A percentile compares a stretch with the other conserved stretches of the same genome.
Conservation (phyloP, 768 basidiomycete genomes). For the Clitopilus hobsonii region DNA sequence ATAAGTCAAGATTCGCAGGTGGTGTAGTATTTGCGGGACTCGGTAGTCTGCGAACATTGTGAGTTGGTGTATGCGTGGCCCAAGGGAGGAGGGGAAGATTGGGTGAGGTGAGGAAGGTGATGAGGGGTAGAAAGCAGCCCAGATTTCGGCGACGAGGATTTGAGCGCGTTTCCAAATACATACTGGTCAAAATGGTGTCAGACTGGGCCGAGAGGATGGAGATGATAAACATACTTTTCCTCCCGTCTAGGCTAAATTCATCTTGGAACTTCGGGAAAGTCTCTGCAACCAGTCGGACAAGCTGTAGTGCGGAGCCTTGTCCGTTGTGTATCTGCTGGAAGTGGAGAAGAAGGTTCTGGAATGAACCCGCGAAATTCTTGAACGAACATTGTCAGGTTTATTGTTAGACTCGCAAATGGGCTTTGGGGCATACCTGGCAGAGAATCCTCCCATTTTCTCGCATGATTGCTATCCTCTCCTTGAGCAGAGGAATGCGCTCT, state of each 20-base stretch:
- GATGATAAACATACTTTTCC: conserved; percentile 33
- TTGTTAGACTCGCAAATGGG: background rate
- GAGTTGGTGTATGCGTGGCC: conserved; percentile 61
- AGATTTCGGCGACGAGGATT: conserved; percentile 86
- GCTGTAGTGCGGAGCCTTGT: conserved; percentile 63
- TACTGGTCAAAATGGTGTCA: conserved; percentile 35
- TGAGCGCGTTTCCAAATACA: conserved; percentile 89
- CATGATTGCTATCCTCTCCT: conserved; percentile 71
- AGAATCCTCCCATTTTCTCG: conserved; percentile 73
- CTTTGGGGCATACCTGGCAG: conserved; percentile 56
- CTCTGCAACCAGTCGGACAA: conserved; percentile 67
- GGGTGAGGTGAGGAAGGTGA: conserved; percentile 49
- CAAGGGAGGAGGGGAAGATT: conserved; percentile 56
- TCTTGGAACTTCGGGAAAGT: conserved; percentile 77
- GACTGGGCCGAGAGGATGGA: background rate
- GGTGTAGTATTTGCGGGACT: conserved; percentile 87
- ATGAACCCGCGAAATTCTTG: conserved; percentile 70
- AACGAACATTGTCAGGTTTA: background rate
- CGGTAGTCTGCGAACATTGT: conserved; percentile 97
- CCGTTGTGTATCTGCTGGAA: conserved; percentile 51
- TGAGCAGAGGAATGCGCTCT: conserved; percentile 67
- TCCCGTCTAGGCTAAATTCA: conserved; percentile 51
- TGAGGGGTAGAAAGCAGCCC: conserved; percentile 85
- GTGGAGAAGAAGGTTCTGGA: conserved; percentile 55
- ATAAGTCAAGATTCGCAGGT: conserved; percentile 72